Evolutionary conservation across 345 rosid genomes (phyloP), one percentile per base, ranked within the genome.

Genomic region (Acer yangbiense): DNA sequence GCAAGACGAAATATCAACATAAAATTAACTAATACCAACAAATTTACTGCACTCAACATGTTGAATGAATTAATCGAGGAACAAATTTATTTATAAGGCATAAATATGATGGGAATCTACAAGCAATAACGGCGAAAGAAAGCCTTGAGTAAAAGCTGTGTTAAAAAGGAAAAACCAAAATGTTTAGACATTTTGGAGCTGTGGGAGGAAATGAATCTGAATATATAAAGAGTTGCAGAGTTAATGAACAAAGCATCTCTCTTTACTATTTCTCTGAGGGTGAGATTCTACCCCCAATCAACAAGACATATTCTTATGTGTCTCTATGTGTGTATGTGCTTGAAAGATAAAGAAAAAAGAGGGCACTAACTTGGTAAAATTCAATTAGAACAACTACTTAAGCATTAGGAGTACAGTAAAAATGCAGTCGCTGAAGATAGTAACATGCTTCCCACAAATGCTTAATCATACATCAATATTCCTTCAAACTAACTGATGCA

Each of bases 401-500:
- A 73, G 8, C 21, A 39, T 41, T 61, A 43, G 48, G 25, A 18
- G 32, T 10, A 23, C 41, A 12, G 12, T 55, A 71, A 29, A 35
- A 67, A 72, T 39, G 55, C 60, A 61, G 16, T 20, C 8, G 27
- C 29, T 58, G 41, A 44, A 44, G 1, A 29, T 25, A 14, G 68
- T 8, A 35, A 63, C 70, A 60, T 60, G 50, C 61, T 52, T 39
- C 44, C 23, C 5, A 71, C 52, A 70, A 58, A 18, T 29, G 23
- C 39, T 69, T 35, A 66, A 60, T n/a, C 73, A 76, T 67, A 13
- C 60, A 46, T 76, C 67, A 66, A 35, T 65, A 76, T 13, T 81
- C 79, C 78, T 73, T 65, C 77, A 65, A 48, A 74, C 54, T 54
- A 75, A 74, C 61, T n/a, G 89, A 63, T 32, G 84, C 81, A 25